Base-by-base conservation (phyloP, 176 grass and related monocot genomes). In the Saccharum officinarum region DNA sequence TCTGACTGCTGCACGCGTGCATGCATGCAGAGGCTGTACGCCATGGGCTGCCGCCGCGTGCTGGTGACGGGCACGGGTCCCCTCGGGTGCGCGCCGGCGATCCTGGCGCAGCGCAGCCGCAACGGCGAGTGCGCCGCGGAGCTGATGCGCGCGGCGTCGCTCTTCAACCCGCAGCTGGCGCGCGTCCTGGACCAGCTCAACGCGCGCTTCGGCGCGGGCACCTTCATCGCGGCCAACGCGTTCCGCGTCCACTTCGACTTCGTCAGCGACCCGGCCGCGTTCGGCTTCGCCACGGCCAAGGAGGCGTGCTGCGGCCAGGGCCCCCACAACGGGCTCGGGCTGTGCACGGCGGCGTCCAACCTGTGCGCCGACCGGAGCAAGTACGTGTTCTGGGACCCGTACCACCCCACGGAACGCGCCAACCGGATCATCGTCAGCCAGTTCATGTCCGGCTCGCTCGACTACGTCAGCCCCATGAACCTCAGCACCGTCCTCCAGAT, bases 381-480 rank as follows among this genome's bases (percentile, higher is more conserved):
- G 36, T 94, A 88, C 47, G 97, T 92, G 12, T 99, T 96, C 89
- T 99, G 97, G 97, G 93, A 99, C 84, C n/a, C 97, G 2, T 99
- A 92, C 89, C 97, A 99, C 79, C 97, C 97, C 16, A 92, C 91
- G 13, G 92, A 99, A 79, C 90, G 80, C 67, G 97, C 97, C 18
- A 96, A 89, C 89, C 78, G 97, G n/a, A 30, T 96, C 76, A 96
- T 99, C 76, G 97, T 99, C 30, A 70, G 79, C 66, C 80, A 82
- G 80, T 82, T 82, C 80, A 59, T 82, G 80, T 3, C n/a, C 0
- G 80, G 80, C 0, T 82, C 80, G 34, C 80, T 82, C 33, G 80
- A 82, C 67, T 82, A 82, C 80, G 49, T 82, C 67, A 82, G 80
- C 34, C 80, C 80, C 67, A 82, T 82, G 80, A 82, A 82, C 67